These are phyloP conservation scores for Peronospora farinosa DNA, from an alignment of 352 stramenopile species.

Conservation along the genomic window DNA sequence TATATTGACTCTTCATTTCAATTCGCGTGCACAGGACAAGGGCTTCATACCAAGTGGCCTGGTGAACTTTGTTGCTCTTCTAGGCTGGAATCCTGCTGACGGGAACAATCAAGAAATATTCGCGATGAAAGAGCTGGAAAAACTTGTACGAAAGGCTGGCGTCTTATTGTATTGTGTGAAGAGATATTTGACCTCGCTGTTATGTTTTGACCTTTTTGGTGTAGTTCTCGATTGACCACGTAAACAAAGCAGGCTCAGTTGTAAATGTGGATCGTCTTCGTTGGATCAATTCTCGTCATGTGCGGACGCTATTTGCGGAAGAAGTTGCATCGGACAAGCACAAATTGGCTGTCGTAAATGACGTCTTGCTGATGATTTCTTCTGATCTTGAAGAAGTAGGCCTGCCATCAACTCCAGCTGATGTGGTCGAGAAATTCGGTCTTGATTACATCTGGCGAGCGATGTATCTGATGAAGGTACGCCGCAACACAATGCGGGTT, in stretches of 20 bases:
- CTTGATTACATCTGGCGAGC: conserved; percentile 65
- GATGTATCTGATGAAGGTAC: conserved; percentile 81
- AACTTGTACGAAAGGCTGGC: conserved; percentile 32
- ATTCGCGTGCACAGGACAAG: conserved; percentile 61
- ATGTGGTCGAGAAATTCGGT: conserved; percentile 50
- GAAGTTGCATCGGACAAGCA: conserved; percentile 34
- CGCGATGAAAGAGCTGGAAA: conserved; percentile 85
- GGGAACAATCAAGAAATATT: conserved; percentile 98
- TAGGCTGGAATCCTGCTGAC: conserved; percentile 93
- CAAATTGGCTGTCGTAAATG: conserved; percentile 44
- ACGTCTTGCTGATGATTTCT: conserved; percentile 64
- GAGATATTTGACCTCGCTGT: background rate
- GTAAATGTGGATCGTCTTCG: conserved; percentile 81
- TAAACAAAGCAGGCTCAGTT: conserved; percentile 86
- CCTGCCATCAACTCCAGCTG: conserved; percentile 20
- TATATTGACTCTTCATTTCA: background rate
- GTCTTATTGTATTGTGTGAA: background rate
- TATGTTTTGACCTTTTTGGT: background rate
- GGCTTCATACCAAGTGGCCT: conserved; percentile 94
- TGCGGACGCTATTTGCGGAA: conserved; percentile 65
- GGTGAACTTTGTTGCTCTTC: conserved; percentile 97
- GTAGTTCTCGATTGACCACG: conserved; percentile 79
- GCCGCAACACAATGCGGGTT: background rate
- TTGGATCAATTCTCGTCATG: conserved; percentile 87
- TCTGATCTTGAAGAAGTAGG: conserved; percentile 32